Base-by-base conservation (phyloP, 1,284 basidiomycete species). In the Malassezia obtusa region DNA sequence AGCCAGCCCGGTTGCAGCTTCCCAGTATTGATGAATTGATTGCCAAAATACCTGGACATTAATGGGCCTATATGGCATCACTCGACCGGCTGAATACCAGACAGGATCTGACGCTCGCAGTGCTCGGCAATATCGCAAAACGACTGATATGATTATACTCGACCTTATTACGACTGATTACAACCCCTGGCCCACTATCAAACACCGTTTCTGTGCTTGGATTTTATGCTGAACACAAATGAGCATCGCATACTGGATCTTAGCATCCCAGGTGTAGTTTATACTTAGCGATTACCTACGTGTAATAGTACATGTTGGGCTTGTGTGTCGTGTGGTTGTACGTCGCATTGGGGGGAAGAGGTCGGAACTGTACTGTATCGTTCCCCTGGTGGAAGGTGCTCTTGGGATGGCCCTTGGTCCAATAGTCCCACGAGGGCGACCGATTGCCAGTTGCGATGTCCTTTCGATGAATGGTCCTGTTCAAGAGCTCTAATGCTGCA, bases 391-490 rank as follows among this genome's bases (percentile, higher is more conserved):
- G 40, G 30, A 26, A 43, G 6, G 15, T 19, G 22, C 40, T 43
- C 25, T 14, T 14, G 6, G 9, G 12, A 7, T 5, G 10, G 30
- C 40, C 40, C 19, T 21, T 43, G 24, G 40, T 43, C n/a, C 28
- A 25, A 24, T 43, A 43, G 19, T 10, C 14, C 32, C 57, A 52
- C 0, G 45, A 33, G 6, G 22, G 19, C 9, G 21, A 51, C 10
- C 36, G 35, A 19, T 50, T 41, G 4, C 64, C 64, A 0, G 62
- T 64, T 2, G 62, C 64, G 4, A 65, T 48, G 35, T 65, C 62
- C 9, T 36, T 48, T n/a, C 55, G 32, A 30, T 50, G 48, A 21
- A 67, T 37, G 8, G 61, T 55, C 11, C 65, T 49, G 15, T 63
- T 43, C 9, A 65, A 58, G 39, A 67, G 41, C 26, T 59, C 57